Evolutionary conservation across 352 stramenopile species (phyloP).

Genomic region (Pythium aphanidermatum): DNA sequence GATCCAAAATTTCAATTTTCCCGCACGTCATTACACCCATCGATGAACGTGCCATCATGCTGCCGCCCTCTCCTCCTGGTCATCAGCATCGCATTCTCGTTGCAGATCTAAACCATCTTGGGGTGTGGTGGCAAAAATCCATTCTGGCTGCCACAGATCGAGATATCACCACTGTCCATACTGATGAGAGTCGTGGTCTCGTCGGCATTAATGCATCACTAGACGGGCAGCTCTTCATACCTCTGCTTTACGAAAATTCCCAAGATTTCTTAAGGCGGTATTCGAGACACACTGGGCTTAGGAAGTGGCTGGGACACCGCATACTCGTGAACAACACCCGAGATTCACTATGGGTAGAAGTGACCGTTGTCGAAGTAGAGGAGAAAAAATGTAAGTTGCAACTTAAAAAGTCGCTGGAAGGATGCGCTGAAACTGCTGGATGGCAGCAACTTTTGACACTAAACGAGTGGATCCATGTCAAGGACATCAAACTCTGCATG

Average conservation of each 20-base stretch:
- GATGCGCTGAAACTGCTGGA: constrained; percentile 19
- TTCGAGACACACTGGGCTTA: constrained; percentile 26
- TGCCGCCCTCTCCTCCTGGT: constrained; percentile 27
- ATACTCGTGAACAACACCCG: constrained; percentile 68
- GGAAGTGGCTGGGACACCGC: constrained; percentile 50
- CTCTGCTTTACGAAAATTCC: constrained; percentile 31
- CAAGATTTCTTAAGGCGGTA: constrained; percentile 33
- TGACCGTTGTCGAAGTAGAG: constrained; percentile 45
- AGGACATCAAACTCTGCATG: constrained; percentile 40
- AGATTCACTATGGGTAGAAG: constrained; percentile 64
- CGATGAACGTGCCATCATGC: constrained; percentile 32
- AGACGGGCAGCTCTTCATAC: constrained; percentile 56
- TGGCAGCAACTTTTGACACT: constrained; percentile 36
- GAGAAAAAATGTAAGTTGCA: constrained; percentile 58
- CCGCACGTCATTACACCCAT: constrained; percentile 36
- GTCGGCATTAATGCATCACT: constrained; percentile 42
- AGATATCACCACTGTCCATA: constrained; percentile 53
- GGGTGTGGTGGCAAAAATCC: constrained; percentile 66
- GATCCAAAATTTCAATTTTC: constrained; percentile 58
- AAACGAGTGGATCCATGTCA: constrained; percentile 48
- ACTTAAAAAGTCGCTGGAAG: constrained; percentile 47
- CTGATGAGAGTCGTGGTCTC: constrained; percentile 44
- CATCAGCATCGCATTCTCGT: constrained; percentile 48
- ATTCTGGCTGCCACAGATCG: constrained; percentile 41
- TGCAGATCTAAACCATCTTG: constrained; percentile 37